phyloP scores from a whole-genome alignment of 305 asterid genomes.

The Solanum hybrid region DNA sequence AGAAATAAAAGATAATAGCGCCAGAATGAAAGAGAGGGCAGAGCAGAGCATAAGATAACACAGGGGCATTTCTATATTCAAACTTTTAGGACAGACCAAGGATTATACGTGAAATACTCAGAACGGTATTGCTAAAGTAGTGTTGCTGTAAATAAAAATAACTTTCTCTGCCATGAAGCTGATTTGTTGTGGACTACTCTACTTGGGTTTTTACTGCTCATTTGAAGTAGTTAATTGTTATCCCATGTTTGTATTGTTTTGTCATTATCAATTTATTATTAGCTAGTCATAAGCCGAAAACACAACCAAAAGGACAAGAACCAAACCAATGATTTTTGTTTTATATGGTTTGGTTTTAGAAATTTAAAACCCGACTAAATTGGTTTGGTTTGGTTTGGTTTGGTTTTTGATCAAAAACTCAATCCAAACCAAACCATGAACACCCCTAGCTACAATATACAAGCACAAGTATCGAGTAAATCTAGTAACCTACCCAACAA shows the following conservation, averaged over 20 bases:
- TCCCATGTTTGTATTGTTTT: not conserved
- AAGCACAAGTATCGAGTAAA: not conserved
- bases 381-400: not conserved
- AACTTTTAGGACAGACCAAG: not conserved
- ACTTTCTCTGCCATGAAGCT: not conserved
- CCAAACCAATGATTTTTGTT: not conserved
- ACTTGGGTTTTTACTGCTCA: not conserved
- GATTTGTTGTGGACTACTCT: not conserved
- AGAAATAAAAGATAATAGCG: not conserved
- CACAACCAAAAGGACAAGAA: not conserved
- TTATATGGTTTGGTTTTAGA: not conserved
- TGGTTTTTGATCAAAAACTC: not conserved
- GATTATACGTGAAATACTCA: not conserved
- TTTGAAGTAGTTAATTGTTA: not conserved
- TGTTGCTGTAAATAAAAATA: not conserved
- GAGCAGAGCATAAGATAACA: not conserved
- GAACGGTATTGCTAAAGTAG: not conserved
- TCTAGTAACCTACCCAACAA: not conserved
- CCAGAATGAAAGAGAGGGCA: not conserved
- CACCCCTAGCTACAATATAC: not conserved
- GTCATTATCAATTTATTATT: not conserved
- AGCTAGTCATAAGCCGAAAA: not conserved
- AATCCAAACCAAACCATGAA: not conserved
- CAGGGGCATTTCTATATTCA: not conserved
- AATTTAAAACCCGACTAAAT: not conserved